A percentile compares a stretch with the other conserved stretches of the same genome.
These are phyloP conservation scores for Tetrapisispora iriomotensis DNA, from an alignment of 805 yeast species.

Conservation along the genomic window DNA sequence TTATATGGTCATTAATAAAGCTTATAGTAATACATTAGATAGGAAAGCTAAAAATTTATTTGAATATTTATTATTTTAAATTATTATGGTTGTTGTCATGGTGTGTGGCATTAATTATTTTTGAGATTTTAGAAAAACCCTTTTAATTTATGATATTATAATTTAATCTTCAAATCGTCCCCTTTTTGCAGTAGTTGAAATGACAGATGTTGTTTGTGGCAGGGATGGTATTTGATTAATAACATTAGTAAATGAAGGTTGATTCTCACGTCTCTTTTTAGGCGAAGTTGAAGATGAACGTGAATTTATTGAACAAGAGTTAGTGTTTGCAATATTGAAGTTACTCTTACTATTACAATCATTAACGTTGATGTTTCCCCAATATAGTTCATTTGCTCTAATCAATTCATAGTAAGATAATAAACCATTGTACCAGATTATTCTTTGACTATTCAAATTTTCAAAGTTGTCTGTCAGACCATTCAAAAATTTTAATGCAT, in stretches of 20 bases:
- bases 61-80: too few relatives aligned
- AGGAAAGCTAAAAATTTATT: too few relatives aligned
- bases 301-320: background rate
- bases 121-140: too few relatives aligned
- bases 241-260: background rate
- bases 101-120: too few relatives aligned
- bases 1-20: too few relatives aligned
- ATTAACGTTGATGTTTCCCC: slow-evolving; percentile 7
- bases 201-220: background rate
- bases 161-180: too few relatives aligned
- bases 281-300: slow-evolving; percentile 1
- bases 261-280: slow-evolving; percentile 1
- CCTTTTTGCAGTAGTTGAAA: slow-evolving; percentile 2
- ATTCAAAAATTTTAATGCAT: slow-evolving; percentile 25
- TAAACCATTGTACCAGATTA: slow-evolving; percentile 19
- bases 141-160: too few relatives aligned
- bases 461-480: slow-evolving; percentile 14
- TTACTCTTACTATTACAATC: background rate
- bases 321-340: background rate
- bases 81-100: too few relatives aligned
- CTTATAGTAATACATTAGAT: too few relatives aligned
- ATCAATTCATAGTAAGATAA: slow-evolving; percentile 17
- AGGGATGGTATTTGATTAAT: background rate
- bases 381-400: slow-evolving; percentile 11
- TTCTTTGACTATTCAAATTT: slow-evolving; percentile 12